These are phyloP conservation scores for Lactarius vividus DNA, from an alignment of 768 basidiomycete species.

Conservation along the genomic window DNA sequence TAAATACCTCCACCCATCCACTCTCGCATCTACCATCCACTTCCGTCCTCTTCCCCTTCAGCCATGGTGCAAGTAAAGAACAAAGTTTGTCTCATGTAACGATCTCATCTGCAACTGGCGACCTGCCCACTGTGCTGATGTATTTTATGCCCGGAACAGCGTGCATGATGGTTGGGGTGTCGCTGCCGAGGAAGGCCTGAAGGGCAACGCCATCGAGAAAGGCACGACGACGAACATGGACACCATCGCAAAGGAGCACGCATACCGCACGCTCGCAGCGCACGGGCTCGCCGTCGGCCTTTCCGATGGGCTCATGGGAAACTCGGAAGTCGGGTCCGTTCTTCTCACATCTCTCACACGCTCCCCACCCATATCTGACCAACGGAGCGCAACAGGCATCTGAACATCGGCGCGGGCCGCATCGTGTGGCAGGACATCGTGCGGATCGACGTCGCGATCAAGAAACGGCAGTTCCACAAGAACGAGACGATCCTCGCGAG, in stretches of 20 bases:
- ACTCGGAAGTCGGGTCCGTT: conserved; percentile 93
- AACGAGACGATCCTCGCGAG: conserved; percentile 67
- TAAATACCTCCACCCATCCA: background rate
- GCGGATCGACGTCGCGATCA: conserved; percentile 87
- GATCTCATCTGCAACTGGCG: conserved; percentile 29
- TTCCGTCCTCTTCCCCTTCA: background rate
- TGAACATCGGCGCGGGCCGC: conserved; percentile 93
- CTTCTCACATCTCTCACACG: background rate
- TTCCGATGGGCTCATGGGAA: conserved; percentile 94
- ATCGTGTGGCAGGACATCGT: conserved; percentile 99
- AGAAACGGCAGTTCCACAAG: conserved; percentile 84
- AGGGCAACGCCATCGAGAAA: conserved; percentile 87
- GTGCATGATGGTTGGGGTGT: conserved; percentile 98
- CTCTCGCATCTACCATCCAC: background rate
- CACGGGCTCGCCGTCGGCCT: conserved; percentile 92
- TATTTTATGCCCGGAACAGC: conserved; percentile 37
- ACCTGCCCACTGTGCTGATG: background rate
- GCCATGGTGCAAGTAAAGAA: conserved; percentile 63
- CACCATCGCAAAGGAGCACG: conserved; percentile 71
- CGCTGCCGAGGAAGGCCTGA: conserved; percentile 58
- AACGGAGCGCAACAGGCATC: conserved; percentile 52
- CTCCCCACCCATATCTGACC: conserved; percentile 11
- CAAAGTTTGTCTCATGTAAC: conserved; percentile 88
- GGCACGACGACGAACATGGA: conserved; percentile 90
- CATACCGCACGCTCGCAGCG: conserved; percentile 69